phyloP scores from a whole-genome alignment of 257 asterid genomes.

The Gentiana straminea region DNA sequence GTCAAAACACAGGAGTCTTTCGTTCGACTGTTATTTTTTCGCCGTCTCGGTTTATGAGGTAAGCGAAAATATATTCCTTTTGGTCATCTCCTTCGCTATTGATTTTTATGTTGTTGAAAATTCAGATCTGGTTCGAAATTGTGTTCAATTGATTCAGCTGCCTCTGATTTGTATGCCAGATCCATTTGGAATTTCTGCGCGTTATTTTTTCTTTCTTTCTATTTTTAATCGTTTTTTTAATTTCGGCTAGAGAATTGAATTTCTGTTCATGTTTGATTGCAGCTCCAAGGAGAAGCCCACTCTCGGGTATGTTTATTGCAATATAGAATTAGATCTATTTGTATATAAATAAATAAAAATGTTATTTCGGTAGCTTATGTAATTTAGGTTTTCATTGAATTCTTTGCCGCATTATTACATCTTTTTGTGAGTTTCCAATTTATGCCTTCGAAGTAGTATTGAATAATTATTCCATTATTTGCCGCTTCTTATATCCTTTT shows the following conservation, averaged over 20 bases:
- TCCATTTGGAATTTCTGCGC: not conserved
- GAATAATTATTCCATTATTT: too few species aligned
- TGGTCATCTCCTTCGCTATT: not conserved
- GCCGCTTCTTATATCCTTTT: not conserved
- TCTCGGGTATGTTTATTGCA: constrained; percentile 59
- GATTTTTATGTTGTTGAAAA: not conserved
- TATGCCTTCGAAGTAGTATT: too few species aligned
- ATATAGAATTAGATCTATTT: not conserved
- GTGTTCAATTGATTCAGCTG: not conserved
- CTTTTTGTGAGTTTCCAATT: too few species aligned
- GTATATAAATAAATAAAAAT: too few species aligned
- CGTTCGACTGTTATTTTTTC: constrained; percentile 26
- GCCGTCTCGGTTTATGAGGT: constrained; percentile 70
- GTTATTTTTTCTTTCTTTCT: not conserved
- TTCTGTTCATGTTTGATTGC: constrained; percentile 18
- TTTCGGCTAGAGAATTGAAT: constrained; percentile 10
- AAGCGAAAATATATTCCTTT: not conserved
- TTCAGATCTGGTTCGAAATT: constrained; percentile 23
- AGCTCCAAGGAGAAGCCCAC: constrained; percentile 99
- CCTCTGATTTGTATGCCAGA: too few species aligned
- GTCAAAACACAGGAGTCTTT: constrained; percentile 19
- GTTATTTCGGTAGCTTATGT: not conserved
- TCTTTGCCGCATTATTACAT: too few species aligned
- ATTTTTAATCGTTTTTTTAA: constrained; percentile 6
- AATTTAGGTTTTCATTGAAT: not conserved